These are phyloP conservation scores for Emergomyces pasteurianus DNA, from an alignment of 2,329 filamentous ascomycete species.

Conservation along the genomic window DNA sequence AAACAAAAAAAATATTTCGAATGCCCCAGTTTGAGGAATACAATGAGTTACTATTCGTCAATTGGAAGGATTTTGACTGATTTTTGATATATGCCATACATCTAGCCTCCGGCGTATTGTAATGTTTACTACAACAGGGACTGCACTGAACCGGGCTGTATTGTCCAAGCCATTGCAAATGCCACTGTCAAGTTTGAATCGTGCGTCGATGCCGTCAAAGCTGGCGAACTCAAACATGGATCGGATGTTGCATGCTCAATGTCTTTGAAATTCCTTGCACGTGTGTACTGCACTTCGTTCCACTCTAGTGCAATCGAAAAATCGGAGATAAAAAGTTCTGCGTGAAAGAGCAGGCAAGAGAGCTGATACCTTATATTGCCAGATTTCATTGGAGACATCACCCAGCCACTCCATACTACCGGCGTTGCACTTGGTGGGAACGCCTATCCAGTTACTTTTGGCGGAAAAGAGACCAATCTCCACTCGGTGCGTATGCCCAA, in stretches of 20 bases:
- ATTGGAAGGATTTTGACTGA: not conserved
- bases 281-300: not conserved
- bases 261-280: conserved; percentile 15
- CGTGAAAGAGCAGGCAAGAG: not conserved
- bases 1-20: not conserved
- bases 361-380: not conserved
- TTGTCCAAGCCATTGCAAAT: conserved; percentile 32
- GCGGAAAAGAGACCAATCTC: conserved; percentile 3
- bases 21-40: not conserved
- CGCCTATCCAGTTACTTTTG: conserved; percentile 18
- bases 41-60: not conserved
- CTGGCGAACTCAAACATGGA: not conserved
- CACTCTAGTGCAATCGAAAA: not conserved
- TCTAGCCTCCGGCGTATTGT: conserved; percentile 13
- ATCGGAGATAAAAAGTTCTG: not conserved
- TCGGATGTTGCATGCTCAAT: conserved; percentile 1
- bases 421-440: conserved; percentile 28
- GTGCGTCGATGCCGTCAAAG: conserved; percentile 14
- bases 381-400: conserved; percentile 31
- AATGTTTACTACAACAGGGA: conserved; percentile 26
- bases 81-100: not conserved
- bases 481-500: conserved; percentile 1
- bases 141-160: conserved; percentile 27
- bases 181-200: conserved; percentile 27
- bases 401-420: conserved; percentile 31